These are phyloP conservation scores for Umbelopsis sp. DNA, from an alignment of 192 early-diverging fungal genomes.

Conservation along the genomic window DNA sequence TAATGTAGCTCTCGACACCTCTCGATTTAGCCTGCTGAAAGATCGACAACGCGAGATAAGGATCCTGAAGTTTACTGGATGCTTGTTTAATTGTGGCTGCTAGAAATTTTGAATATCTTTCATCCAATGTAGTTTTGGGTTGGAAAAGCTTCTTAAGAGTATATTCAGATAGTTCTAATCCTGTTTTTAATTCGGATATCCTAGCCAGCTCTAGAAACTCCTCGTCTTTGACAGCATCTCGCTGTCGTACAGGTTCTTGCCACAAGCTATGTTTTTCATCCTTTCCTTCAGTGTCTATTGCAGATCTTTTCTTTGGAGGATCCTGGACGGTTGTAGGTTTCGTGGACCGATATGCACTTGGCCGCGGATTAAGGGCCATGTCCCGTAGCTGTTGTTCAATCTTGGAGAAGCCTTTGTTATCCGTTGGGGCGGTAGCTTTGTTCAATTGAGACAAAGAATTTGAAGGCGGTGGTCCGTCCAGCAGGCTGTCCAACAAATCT, in stretches of 20 bases:
- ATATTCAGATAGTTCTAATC: neutral
- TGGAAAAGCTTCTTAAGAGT: neutral
- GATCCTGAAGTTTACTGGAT: slow-evolving; percentile 28
- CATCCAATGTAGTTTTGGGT: neutral
- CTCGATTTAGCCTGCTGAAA: slow-evolving; percentile 43
- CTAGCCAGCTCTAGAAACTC: neutral
- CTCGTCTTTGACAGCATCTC: neutral
- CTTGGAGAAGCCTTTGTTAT: neutral
- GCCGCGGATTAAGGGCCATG: neutral
- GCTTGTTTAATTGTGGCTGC: slow-evolving; percentile 28
- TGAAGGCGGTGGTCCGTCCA: neutral
- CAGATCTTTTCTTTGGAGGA: neutral
- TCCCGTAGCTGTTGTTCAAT: slow-evolving; percentile 2
- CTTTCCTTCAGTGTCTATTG: neutral
- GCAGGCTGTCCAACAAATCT: slow-evolving; percentile 16
- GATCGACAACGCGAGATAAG: slow-evolving; percentile 44
- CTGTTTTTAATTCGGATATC: neutral
- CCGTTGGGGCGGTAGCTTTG: neutral
- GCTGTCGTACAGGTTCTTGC: neutral
- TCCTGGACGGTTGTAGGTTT: neutral
- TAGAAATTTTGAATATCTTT: slow-evolving; percentile 6
- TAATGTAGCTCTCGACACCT: slow-evolving; percentile 38
- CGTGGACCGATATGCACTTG: neutral
- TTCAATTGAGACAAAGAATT: neutral
- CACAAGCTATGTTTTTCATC: neutral